Percentiles rank a stretch among this genome's conserved stretches.
Conservation (phyloP, 148 eudicot genomes). For the Vaccinium corymbosum region DNA sequence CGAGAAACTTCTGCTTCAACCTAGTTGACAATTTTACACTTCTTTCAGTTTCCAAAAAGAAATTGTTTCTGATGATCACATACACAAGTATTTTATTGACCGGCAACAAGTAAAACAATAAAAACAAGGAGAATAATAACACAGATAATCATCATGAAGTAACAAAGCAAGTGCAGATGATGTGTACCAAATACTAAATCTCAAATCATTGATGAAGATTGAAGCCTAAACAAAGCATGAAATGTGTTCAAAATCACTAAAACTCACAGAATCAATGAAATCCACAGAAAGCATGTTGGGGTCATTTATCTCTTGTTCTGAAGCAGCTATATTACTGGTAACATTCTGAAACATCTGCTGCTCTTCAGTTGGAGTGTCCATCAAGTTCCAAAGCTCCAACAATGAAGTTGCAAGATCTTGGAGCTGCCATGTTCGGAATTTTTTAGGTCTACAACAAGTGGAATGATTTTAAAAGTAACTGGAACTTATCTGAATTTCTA, state of each 20-base stretch:
- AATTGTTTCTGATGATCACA: background rate
- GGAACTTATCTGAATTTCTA: background rate
- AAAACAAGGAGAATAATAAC: background rate
- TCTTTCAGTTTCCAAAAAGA: background rate
- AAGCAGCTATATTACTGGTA: conserved; percentile 56
- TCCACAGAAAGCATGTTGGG: conserved; percentile 50
- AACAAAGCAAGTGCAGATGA: background rate
- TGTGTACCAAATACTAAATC: background rate
- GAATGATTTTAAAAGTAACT: background rate
- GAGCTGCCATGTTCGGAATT: conserved; percentile 31
- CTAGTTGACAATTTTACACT: conserved; percentile 32
- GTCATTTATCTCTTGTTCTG: conserved; percentile 55
- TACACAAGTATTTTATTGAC: background rate
- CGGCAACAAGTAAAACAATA: background rate
- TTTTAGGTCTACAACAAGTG: background rate
- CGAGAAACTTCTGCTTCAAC: conserved; percentile 81
- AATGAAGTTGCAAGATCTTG: conserved; percentile 58
- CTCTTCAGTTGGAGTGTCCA: conserved; percentile 70
- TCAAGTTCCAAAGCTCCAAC: conserved; percentile 69
- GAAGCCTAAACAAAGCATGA: background rate
- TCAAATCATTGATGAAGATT: background rate
- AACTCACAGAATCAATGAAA: conserved; percentile 41
- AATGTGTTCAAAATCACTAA: background rate
- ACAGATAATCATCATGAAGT: background rate
- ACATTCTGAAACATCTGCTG: conserved; percentile 48